Conservation (phyloP, 495 filamentous ascomycete genomes). For the Chaetomium tenue region DNA sequence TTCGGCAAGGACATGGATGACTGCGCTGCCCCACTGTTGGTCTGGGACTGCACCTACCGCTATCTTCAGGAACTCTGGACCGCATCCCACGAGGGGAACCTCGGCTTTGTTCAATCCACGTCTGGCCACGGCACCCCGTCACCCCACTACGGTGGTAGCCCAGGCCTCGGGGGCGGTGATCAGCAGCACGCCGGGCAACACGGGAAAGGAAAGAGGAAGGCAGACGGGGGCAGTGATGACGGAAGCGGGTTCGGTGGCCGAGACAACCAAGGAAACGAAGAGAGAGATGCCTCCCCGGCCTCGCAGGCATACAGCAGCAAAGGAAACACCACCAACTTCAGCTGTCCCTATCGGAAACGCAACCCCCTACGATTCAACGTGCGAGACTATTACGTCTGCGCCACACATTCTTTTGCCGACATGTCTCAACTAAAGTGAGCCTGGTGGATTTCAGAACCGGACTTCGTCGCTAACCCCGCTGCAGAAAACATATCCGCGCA, state of each 20-base stretch:
- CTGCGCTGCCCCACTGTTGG: slow-evolving; percentile 32
- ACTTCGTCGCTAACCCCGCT: slow-evolving; percentile 5
- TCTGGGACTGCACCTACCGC: slow-evolving; percentile 34
- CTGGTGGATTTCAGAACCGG: neutral
- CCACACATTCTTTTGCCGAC: slow-evolving; percentile 37
- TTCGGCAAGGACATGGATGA: slow-evolving; percentile 36
- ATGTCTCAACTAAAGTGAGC: slow-evolving; percentile 41
- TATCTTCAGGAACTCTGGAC: slow-evolving; percentile 32
- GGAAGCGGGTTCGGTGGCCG: slow-evolving; percentile 24
- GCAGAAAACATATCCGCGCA: slow-evolving; percentile 36
- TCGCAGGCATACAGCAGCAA: slow-evolving; percentile 21
- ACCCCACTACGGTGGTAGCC: slow-evolving; percentile 19
- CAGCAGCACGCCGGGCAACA: slow-evolving; percentile 18
- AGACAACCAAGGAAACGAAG: slow-evolving; percentile 24
- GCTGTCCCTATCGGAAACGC: slow-evolving; percentile 42
- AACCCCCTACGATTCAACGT: slow-evolving; percentile 42
- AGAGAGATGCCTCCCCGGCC: slow-evolving; percentile 20
- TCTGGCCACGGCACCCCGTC: slow-evolving; percentile 26
- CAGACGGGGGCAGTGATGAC: slow-evolving; percentile 31
- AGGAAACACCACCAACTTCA: slow-evolving; percentile 27
- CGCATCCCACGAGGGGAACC: slow-evolving; percentile 25
- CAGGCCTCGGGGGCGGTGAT: slow-evolving; percentile 2
- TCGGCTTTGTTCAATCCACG: slow-evolving; percentile 19
- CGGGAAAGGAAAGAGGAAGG: slow-evolving; percentile 35
- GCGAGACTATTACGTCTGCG: slow-evolving; percentile 36